Evolutionary conservation across 768 basidiomycete species (phyloP).

Genomic region (Kockovaella imperatae): DNA sequence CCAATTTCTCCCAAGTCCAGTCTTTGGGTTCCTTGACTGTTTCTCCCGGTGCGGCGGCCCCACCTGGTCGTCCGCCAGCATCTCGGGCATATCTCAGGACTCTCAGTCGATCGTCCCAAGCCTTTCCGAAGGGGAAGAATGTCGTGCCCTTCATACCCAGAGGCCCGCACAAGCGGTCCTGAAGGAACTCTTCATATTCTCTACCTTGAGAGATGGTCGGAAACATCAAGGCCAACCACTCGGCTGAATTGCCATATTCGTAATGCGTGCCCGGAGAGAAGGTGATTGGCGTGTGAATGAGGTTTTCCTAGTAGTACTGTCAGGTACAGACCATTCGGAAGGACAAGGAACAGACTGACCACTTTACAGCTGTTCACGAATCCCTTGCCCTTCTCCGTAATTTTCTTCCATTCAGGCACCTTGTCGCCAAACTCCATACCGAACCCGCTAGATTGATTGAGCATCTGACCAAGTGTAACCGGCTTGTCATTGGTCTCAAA

Average conservation of each 20-base stretch:
- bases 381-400: slow-evolving; percentile 15
- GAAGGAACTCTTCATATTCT: slow-evolving; percentile 25
- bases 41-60: not conserved
- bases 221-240: slow-evolving; percentile 28
- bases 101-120: slow-evolving; percentile 15
- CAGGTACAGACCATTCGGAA: not conserved
- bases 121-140: slow-evolving; percentile 26
- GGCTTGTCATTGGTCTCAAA: slow-evolving; percentile 4
- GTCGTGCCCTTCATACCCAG: slow-evolving; percentile 27
- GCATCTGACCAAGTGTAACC: slow-evolving; percentile 23
- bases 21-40: slow-evolving; percentile 1
- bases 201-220: slow-evolving; percentile 10
- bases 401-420: slow-evolving; percentile 25
- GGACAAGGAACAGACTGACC: slow-evolving; percentile 7
- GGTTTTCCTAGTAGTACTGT: too few relatives aligned
- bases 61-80: not conserved
- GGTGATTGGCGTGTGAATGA: slow-evolving; percentile 30
- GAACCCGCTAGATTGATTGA: slow-evolving; percentile 36
- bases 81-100: slow-evolving; percentile 14
- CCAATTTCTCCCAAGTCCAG: slow-evolving; percentile 17
- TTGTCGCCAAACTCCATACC: slow-evolving; percentile 26
- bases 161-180: slow-evolving; percentile 18
- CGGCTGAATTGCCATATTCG: slow-evolving; percentile 35
- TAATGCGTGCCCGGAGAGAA: slow-evolving; percentile 21
- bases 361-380: slow-evolving; percentile 37